These are phyloP conservation scores for Pythium sp. DNA, from an alignment of 352 stramenopile genomes.

Conservation along the genomic window DNA sequence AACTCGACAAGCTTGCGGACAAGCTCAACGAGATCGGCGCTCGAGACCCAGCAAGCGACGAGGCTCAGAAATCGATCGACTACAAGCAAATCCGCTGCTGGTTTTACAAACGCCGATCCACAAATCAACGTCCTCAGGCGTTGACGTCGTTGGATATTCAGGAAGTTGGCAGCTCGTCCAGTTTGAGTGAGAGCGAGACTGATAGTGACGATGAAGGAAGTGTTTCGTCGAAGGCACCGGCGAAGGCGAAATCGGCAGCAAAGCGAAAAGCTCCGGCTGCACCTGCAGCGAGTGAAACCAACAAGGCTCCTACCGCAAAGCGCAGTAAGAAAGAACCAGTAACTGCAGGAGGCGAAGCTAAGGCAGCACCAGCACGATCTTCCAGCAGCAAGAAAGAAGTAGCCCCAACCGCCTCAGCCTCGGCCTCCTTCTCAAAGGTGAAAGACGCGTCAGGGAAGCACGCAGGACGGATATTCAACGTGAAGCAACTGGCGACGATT, in stretches of 20 bases:
- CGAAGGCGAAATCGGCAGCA: constrained; percentile 19
- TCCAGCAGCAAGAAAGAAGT: neutral
- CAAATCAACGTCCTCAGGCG: constrained; percentile 71
- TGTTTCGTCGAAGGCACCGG: constrained; percentile 20
- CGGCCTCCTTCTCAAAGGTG: neutral
- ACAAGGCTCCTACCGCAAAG: constrained; percentile 25
- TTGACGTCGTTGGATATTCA: constrained; percentile 54
- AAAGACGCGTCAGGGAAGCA: constrained; percentile 29
- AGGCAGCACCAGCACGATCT: constrained; percentile 16
- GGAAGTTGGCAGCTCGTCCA: constrained; percentile 40
- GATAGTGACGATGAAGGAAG: constrained; percentile 49
- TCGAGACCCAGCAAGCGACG: constrained; percentile 49
- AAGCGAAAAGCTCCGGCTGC: constrained; percentile 16
- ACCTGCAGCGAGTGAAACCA: constrained; percentile 15
- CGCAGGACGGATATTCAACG: constrained; percentile 75
- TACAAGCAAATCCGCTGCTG: constrained; percentile 88
- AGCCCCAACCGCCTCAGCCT: neutral
- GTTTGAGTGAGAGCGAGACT: constrained; percentile 65
- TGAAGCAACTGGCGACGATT: constrained; percentile 82
- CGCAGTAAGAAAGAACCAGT: constrained; percentile 25
- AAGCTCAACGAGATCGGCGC: constrained; percentile 71
- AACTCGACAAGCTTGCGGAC: constrained; percentile 69
- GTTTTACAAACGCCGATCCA: constrained; percentile 86
- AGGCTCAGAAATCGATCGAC: constrained; percentile 63
- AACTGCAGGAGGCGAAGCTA: neutral